Conservation (phyloP, 768 basidiomycete species). For the Lentinula sp. region DNA sequence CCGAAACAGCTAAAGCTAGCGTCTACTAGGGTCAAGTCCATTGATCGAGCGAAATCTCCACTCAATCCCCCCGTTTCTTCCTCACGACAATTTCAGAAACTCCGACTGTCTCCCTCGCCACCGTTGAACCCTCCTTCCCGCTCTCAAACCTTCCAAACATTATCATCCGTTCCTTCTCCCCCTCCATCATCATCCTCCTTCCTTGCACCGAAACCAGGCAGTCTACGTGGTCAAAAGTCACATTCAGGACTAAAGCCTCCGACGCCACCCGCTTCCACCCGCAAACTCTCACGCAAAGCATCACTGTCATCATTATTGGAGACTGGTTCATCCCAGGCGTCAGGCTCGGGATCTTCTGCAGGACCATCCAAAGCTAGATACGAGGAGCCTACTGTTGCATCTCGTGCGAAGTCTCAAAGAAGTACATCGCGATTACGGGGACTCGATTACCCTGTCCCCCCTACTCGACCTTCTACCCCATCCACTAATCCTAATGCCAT, state of each 20-base stretch:
- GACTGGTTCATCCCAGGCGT: constrained; percentile 43
- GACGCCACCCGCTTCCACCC: constrained; percentile 57
- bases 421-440: constrained; percentile 52
- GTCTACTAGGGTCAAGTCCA: constrained; percentile 46
- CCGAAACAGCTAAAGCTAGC: constrained; percentile 53
- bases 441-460: constrained; percentile 64
- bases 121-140: constrained; percentile 52
- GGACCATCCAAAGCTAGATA: constrained; percentile 49
- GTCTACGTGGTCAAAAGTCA: constrained; percentile 79
- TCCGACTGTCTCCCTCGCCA: constrained; percentile 65
- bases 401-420: constrained; percentile 67
- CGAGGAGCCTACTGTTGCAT: constrained; percentile 76
- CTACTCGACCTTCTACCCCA: constrained; percentile 73
- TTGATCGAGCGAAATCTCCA: constrained; percentile 65
- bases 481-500: constrained; percentile 72
- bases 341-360: constrained; percentile 42
- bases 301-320: constrained; percentile 75
- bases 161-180: constrained; percentile 39
- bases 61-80: constrained; percentile 66
- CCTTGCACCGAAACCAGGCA: constrained; percentile 63
- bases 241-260: constrained; percentile 77
- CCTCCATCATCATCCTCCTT: constrained; percentile 46
- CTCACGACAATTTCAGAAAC: constrained; percentile 58
- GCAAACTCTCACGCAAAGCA: constrained; percentile 68
- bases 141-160: constrained; percentile 55